Evolutionary conservation across 83 land plant genomes (phyloP).

Genomic region (Diphasiastrum complanatum): DNA sequence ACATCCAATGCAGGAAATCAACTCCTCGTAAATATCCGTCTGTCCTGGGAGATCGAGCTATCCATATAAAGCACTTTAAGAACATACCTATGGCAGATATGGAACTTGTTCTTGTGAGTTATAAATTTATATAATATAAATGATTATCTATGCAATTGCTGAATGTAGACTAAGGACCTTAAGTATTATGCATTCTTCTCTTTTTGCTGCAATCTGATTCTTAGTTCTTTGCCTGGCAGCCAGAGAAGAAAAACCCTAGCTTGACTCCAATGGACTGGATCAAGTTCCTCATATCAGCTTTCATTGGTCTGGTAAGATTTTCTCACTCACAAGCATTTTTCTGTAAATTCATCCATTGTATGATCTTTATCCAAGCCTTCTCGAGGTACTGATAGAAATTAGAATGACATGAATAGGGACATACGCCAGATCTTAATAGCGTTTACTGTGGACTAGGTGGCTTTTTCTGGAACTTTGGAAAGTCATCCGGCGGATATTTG

Average conservation of each 20-base stretch:
- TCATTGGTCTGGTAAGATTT: constrained; percentile 74
- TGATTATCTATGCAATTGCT: not conserved
- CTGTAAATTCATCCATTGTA: not conserved
- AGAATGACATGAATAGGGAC: too few species aligned
- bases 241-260: constrained; percentile 95
- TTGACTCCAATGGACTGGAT: constrained; percentile 98
- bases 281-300: constrained; percentile 65
- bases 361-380: not conserved
- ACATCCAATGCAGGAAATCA: constrained; percentile 42
- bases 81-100: constrained; percentile 98
- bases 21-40: constrained; percentile 10
- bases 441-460: constrained; percentile 42
- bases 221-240: constrained; percentile 40
- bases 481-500: constrained; percentile 63
- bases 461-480: constrained; percentile 70
- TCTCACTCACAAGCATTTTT: not conserved
- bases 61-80: constrained; percentile 76
- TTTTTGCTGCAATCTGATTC: not conserved
- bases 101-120: constrained; percentile 90
- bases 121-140: not conserved
- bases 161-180: not conserved
- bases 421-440: too few species aligned
- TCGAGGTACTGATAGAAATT: too few species aligned
- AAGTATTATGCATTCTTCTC: not conserved
- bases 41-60: constrained; percentile 47